Conservation (phyloP, 202 grass and related monocot genomes). For the Panicum virgatum region DNA sequence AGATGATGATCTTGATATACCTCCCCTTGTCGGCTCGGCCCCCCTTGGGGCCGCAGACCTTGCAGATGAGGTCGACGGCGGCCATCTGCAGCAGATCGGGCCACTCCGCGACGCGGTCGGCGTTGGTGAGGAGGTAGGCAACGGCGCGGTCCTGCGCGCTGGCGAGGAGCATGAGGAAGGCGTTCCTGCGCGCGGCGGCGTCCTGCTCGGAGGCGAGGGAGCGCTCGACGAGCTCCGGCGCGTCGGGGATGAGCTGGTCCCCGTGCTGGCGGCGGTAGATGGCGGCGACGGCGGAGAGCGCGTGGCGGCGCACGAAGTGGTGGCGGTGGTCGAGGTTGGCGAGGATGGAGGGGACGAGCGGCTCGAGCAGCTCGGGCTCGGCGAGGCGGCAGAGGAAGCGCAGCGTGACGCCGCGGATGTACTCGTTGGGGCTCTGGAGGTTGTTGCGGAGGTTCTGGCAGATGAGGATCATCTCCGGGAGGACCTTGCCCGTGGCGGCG, state of each 20-base stretch:
- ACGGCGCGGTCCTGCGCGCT: slow-evolving; percentile 60
- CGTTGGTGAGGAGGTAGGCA: slow-evolving; percentile 52
- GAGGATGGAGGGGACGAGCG: slow-evolving; percentile 69
- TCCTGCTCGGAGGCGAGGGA: slow-evolving; percentile 62
- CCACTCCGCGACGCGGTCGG: slow-evolving; percentile 57
- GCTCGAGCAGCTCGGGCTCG: slow-evolving; percentile 70
- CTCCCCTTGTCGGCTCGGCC: slow-evolving; percentile 50
- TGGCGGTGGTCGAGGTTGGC: slow-evolving; percentile 77
- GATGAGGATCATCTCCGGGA: slow-evolving; percentile 92
- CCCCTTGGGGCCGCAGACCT: slow-evolving; percentile 53
- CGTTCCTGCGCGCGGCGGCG: slow-evolving; percentile 59
- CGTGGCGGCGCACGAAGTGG: slow-evolving; percentile 66
- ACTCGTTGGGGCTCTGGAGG: slow-evolving; percentile 79
- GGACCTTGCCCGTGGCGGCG: slow-evolving; percentile 38
- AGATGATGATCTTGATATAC: slow-evolving; percentile 73
- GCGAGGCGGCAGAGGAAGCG: slow-evolving; percentile 64
- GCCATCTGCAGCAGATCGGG: slow-evolving; percentile 72
- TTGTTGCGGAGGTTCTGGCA: slow-evolving; percentile 89
- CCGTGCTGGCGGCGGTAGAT: slow-evolving; percentile 63
- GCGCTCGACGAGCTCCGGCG: slow-evolving; percentile 70
- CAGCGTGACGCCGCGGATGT: slow-evolving; percentile 70
- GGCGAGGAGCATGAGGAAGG: slow-evolving; percentile 61
- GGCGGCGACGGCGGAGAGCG: slow-evolving; percentile 51
- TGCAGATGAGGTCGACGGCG: slow-evolving; percentile 64
- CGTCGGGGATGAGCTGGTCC: slow-evolving; percentile 76